These are phyloP conservation scores for Quercus robur DNA, from an alignment of 306 rosid species.

Conservation along the genomic window DNA sequence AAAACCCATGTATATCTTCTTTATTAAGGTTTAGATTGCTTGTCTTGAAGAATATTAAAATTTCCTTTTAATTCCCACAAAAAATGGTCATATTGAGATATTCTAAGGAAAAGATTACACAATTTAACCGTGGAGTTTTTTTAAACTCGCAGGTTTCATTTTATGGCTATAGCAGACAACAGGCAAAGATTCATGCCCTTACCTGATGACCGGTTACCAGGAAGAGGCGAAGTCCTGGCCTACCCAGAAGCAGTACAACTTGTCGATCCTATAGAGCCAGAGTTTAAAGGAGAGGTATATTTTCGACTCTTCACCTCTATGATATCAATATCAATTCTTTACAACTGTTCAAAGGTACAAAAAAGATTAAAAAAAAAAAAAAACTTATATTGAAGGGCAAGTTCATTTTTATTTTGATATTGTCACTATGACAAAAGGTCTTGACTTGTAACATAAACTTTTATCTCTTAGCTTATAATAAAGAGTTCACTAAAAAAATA, in stretches of 20 bases:
- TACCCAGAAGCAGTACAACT: constrained; percentile 77
- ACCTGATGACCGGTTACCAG: constrained; percentile 51
- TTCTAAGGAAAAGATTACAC: no score
- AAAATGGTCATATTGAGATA: no score
- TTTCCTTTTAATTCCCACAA: not conserved
- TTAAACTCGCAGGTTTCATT: constrained; percentile 45
- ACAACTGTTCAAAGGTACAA: not conserved
- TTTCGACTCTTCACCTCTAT: not conserved
- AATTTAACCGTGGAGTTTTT: no score
- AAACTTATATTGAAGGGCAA: no score
- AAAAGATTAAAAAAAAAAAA: not conserved
- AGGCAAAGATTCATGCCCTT: constrained; percentile 79
- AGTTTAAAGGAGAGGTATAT: constrained; percentile 63
- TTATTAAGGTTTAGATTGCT: not conserved
- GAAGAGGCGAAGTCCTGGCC: constrained; percentile 50
- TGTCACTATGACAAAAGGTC: no score
- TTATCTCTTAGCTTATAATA: no score
- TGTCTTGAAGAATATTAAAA: not conserved
- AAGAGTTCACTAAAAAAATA: no score
- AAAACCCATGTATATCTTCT: not conserved
- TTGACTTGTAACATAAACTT: no score
- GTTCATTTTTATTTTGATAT: no score
- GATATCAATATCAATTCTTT: not conserved
- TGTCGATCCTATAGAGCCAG: constrained; percentile 62
- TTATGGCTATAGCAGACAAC: constrained; percentile 58